These are phyloP conservation scores for Rachicladosporium sp. DNA, from an alignment of 2,329 filamentous ascomycete genomes.

Conservation along the genomic window DNA sequence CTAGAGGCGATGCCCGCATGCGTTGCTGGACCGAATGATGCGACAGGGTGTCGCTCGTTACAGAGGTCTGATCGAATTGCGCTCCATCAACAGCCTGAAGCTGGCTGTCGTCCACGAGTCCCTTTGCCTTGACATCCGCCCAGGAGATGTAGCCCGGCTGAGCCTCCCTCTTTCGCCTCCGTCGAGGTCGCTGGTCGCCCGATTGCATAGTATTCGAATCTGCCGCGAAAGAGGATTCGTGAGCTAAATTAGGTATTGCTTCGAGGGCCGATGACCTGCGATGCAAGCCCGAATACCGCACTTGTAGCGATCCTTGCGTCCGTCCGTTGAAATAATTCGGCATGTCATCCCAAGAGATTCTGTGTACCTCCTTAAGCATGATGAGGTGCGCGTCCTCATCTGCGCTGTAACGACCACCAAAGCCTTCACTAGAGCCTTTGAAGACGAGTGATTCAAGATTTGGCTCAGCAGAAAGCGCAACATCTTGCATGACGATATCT, in stretches of 20 bases:
- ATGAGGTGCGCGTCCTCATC: slow-evolving; percentile 25
- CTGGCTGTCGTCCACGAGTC: background rate
- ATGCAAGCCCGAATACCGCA: slow-evolving; percentile 14
- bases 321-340: slow-evolving; percentile 23
- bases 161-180: no score
- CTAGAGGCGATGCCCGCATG: no score
- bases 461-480: no score
- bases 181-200: background rate
- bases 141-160: slow-evolving; percentile 15
- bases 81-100: no score
- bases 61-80: no score
- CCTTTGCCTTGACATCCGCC: slow-evolving; percentile 5
- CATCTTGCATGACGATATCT: no score
- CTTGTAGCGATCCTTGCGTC: slow-evolving; percentile 15
- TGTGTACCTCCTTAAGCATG: slow-evolving; percentile 29
- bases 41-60: no score
- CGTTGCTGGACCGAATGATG: no score
- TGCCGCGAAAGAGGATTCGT: background rate
- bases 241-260: no score
- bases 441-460: no score
- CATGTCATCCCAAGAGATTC: slow-evolving; percentile 26
- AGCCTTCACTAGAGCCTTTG: background rate
- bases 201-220: background rate
- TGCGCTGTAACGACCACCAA: slow-evolving; percentile 10
- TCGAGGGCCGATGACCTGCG: background rate